These are phyloP conservation scores for Candida peoriensis DNA, from an alignment of 805 yeast genomes.

Conservation along the genomic window DNA sequence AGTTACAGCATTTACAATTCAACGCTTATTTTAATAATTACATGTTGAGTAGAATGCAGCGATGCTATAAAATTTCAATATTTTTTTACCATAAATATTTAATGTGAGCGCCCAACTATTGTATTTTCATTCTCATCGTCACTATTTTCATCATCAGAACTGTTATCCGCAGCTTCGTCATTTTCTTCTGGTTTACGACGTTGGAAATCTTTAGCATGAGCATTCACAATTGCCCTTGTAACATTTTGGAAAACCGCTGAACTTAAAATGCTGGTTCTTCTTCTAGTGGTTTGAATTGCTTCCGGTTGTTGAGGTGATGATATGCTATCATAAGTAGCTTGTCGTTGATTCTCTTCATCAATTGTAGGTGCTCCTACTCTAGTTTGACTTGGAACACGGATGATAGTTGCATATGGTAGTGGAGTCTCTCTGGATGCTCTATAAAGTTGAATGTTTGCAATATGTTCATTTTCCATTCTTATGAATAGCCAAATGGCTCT, in stretches of 20 bases:
- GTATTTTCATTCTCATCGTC: constrained; percentile 26
- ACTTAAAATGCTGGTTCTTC: constrained; percentile 16
- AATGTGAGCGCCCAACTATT: constrained; percentile 3
- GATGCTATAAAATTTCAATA: not conserved
- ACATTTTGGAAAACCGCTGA: constrained; percentile 35
- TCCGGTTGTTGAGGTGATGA: not conserved
- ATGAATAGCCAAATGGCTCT: constrained; percentile 87
- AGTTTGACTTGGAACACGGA: constrained; percentile 16
- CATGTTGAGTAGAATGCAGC: not conserved
- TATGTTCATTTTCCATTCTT: constrained; percentile 95
- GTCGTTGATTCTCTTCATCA: constrained; percentile 6
- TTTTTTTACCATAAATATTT: too few relatives aligned
- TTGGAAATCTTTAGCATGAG: constrained; percentile 85
- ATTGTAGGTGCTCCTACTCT: not conserved
- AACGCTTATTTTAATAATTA: constrained; percentile 14
- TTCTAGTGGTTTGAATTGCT: constrained; percentile 5
- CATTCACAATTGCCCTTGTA: constrained; percentile 58
- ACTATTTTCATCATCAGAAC: constrained; percentile 27
- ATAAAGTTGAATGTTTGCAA: constrained; percentile 78
- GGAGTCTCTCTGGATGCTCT: constrained; percentile 87
- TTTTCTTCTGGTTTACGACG: constrained; percentile 18
- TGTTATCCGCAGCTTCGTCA: constrained; percentile 13
- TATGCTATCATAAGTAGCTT: not conserved
- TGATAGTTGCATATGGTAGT: constrained; percentile 63
- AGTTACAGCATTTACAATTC: too few relatives aligned